These are phyloP conservation scores for Spirogloea muscicola DNA, from an alignment of 139 green algal genomes.

Conservation along the genomic window DNA sequence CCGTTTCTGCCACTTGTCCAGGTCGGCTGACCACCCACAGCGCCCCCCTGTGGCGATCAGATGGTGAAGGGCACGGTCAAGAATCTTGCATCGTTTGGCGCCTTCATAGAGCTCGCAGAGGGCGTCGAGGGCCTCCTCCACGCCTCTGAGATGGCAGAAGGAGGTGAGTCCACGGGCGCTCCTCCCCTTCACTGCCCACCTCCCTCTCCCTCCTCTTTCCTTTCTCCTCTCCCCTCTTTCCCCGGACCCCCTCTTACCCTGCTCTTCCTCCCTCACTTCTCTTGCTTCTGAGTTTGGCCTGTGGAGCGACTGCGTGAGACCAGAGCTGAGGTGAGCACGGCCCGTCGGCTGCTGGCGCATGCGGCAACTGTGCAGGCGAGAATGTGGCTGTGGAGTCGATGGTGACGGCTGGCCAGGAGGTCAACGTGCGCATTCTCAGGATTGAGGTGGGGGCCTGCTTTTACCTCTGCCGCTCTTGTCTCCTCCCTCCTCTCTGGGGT, in stretches of 20 bases:
- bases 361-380: too few species aligned
- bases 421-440: constrained; percentile 55
- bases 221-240: too few species aligned
- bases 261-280: too few species aligned
- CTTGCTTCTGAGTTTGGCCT: too few species aligned
- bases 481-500: not conserved
- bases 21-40: too few species aligned
- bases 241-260: too few species aligned
- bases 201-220: too few species aligned
- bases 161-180: constrained; percentile 29
- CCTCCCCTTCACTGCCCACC: too few species aligned
- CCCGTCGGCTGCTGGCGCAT: too few species aligned
- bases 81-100: constrained; percentile 56
- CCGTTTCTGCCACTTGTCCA: too few species aligned
- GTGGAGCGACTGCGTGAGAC: too few species aligned
- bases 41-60: constrained; percentile 11
- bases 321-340: too few species aligned
- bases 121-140: constrained; percentile 69
- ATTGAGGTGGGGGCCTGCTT: constrained; percentile 47
- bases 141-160: constrained; percentile 54
- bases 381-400: constrained; percentile 10
- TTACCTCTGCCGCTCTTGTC: not conserved
- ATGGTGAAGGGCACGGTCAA: constrained; percentile 61
- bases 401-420: constrained; percentile 52
- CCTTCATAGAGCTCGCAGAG: constrained; percentile 66